Evolutionary conservation across 2,329 filamentous ascomycete genomes (phyloP).

Genomic region (Clonostachys solani): DNA sequence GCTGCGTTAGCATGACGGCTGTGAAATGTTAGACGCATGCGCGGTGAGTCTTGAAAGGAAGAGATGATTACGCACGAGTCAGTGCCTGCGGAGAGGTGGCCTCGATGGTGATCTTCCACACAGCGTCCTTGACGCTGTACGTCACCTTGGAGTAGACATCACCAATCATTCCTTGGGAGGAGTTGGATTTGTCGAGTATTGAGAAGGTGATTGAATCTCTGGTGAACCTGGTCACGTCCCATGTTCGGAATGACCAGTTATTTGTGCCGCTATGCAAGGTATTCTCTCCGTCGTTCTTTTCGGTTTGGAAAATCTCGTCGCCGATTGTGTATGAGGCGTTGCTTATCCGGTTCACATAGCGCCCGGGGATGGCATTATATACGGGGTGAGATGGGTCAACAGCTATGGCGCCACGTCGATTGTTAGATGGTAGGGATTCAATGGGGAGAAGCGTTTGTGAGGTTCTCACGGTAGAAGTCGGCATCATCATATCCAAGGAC

Average conservation of each 20-base stretch:
- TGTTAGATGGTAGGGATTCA: not conserved
- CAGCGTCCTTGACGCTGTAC: slow-evolving; percentile 53
- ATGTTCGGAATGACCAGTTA: slow-evolving; percentile 61
- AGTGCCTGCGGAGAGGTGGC: slow-evolving; percentile 46
- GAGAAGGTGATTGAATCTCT: slow-evolving; percentile 59
- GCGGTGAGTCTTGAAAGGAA: not conserved
- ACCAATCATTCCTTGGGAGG: slow-evolving; percentile 57
- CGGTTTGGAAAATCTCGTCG: slow-evolving; percentile 44
- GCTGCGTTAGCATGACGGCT: slow-evolving; percentile 60
- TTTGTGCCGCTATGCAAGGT: slow-evolving; percentile 55
- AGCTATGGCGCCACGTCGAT: slow-evolving; percentile 15
- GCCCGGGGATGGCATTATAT: slow-evolving; percentile 57
- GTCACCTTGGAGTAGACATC: slow-evolving; percentile 57
- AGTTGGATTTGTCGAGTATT: slow-evolving; percentile 55
- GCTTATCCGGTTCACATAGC: slow-evolving; percentile 62
- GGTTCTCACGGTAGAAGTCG: slow-evolving; percentile 43
- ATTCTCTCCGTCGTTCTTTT: slow-evolving; percentile 48
- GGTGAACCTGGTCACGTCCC: slow-evolving; percentile 52
- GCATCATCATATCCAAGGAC: slow-evolving; percentile 62
- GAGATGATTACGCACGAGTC: slow-evolving; percentile 27
- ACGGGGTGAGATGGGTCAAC: slow-evolving; percentile 49
- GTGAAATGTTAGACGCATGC: not conserved
- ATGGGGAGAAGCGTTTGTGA: not conserved
- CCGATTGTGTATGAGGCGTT: slow-evolving; percentile 52
- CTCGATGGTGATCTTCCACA: slow-evolving; percentile 57